A percentile compares a stretch with the other conserved stretches of the same genome.
phyloP scores from a whole-genome alignment of 139 green algal species.

The Micractinium sp. region DNA sequence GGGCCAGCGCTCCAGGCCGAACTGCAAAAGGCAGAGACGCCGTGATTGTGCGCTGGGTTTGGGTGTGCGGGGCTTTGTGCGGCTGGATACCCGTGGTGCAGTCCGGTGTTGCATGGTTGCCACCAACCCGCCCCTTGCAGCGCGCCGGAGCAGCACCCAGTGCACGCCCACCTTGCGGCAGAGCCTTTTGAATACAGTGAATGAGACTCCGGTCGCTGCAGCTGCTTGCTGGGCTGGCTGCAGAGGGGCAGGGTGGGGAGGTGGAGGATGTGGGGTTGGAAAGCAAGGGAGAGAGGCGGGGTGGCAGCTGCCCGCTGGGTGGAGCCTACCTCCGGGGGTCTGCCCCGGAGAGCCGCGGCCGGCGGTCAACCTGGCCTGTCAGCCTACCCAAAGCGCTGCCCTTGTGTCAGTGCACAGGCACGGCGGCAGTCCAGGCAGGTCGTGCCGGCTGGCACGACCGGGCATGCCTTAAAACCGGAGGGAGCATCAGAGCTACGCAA shows the following conservation, averaged over 20 bases:
- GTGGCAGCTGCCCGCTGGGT: background rate
- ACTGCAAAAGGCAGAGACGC: background rate
- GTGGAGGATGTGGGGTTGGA: background rate
- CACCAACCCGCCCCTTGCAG: background rate
- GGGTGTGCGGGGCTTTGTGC: background rate
- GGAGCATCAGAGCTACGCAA: no score
- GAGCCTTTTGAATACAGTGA: background rate
- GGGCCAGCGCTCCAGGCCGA: background rate
- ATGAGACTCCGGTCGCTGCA: no score
- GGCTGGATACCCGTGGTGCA: background rate
- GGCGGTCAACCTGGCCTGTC: no score
- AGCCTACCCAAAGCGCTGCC: no score
- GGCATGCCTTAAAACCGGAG: no score
- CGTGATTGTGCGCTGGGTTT: background rate
- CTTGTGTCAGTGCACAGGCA: no score
- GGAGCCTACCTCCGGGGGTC: no score
- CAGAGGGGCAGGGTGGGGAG: background rate
- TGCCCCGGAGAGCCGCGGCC: no score
- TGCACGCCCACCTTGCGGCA: background rate
- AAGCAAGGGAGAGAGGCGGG: background rate
- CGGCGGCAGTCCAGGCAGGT: no score
- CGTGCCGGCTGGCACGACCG: no score
- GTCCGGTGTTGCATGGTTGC: background rate
- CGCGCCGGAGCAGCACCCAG: background rate
- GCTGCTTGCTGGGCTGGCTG: constrained; percentile 4